Conservation (phyloP, 176 grass and related monocot species). For the Carex kokanica region DNA sequence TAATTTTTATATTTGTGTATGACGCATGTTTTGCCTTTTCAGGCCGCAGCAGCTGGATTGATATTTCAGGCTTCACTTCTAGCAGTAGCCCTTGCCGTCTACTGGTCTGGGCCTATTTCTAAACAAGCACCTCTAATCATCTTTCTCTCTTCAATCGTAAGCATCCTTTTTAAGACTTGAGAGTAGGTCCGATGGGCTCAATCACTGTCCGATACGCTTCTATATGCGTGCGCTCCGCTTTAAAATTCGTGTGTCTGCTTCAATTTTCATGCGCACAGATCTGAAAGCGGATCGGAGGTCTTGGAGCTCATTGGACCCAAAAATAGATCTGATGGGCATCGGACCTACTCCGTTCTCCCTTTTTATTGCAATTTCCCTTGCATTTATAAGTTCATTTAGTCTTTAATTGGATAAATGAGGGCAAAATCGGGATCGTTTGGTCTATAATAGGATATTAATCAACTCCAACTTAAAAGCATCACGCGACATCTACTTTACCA, state of each 20-base stretch:
- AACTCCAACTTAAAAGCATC: neutral
- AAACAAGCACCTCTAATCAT: conserved; percentile 58
- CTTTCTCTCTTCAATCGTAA: conserved; percentile 86
- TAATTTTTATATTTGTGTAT: neutral
- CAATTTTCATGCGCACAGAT: no score
- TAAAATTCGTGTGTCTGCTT: no score
- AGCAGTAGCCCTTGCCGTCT: conserved; percentile 59
- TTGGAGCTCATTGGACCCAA: no score
- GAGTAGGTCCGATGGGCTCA: no score
- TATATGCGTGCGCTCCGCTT: no score
- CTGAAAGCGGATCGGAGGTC: no score
- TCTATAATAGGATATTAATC: no score
- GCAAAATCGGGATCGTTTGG: neutral
- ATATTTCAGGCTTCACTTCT: conserved; percentile 90
- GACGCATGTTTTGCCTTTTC: conserved; percentile 21
- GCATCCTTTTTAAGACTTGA: neutral
- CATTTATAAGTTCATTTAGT: neutral
- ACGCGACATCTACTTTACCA: neutral
- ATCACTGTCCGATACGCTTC: no score
- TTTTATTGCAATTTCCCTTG: conserved; percentile 4
- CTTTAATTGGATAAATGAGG: neutral
- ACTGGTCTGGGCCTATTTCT: conserved; percentile 75
- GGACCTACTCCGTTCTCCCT: no score
- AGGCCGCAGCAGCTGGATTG: conserved; percentile 94
- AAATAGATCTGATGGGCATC: no score